Conservation (phyloP, 2,329 filamentous ascomycete species). For the Raffaelea albimanens region DNA sequence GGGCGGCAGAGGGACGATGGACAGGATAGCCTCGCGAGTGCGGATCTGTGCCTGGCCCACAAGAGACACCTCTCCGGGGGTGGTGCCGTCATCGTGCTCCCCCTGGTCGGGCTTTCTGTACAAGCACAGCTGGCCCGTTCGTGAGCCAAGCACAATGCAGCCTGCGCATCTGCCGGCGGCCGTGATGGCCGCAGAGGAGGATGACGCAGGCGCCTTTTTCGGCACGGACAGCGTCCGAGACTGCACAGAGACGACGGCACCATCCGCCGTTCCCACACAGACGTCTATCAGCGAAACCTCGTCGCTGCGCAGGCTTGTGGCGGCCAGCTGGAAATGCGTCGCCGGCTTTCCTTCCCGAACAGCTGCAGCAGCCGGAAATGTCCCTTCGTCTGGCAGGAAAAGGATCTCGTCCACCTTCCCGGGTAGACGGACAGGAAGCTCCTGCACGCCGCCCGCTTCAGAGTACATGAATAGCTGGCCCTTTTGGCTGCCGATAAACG, state of each 20-base stretch:
- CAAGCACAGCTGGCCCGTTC: constrained; percentile 38
- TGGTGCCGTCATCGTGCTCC: not conserved
- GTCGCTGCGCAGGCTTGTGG: constrained; percentile 36
- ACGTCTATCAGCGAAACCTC: constrained; percentile 20
- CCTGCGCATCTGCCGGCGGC: constrained; percentile 7
- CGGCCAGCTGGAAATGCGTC: constrained; percentile 22
- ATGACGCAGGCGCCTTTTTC: constrained; percentile 2
- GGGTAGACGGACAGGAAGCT: constrained; percentile 25
- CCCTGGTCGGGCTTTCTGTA: constrained; percentile 14
- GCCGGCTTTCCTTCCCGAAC: too few relatives aligned
- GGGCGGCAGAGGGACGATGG: constrained; percentile 42
- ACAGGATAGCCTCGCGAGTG: constrained; percentile 49
- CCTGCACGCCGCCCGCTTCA: constrained; percentile 14
- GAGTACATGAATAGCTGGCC: constrained; percentile 38
- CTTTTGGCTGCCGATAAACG: constrained; percentile 38
- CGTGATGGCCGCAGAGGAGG: constrained; percentile 6
- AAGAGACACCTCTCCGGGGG: constrained; percentile 17
- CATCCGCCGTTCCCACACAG: not conserved
- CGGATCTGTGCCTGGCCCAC: constrained; percentile 16
- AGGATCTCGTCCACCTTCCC: constrained; percentile 44
- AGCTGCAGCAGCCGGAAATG: too few relatives aligned
- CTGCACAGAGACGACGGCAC: not conserved
- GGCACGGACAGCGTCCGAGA: not conserved
- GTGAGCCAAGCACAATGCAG: constrained; percentile 44
- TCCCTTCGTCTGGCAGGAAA: constrained; percentile 22